These are phyloP conservation scores for Peronospora tabacina DNA, from an alignment of 352 stramenopile genomes.

Conservation along the genomic window DNA sequence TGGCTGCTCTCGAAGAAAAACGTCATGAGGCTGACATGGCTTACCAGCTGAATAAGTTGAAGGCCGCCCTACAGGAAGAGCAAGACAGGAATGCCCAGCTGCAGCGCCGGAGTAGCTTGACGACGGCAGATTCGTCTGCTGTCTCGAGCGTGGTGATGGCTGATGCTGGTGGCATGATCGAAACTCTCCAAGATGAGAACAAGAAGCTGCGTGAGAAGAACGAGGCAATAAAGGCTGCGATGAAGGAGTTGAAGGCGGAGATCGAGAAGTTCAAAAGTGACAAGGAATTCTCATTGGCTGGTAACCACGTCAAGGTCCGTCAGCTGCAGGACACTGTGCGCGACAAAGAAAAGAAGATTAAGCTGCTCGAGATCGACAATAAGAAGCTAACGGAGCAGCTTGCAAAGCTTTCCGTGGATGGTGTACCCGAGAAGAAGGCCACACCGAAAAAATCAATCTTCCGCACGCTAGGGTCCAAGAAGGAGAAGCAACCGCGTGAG, in stretches of 20 bases:
- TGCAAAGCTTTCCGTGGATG: constrained; percentile 40
- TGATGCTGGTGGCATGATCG: constrained; percentile 78
- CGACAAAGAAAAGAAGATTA: constrained; percentile 72
- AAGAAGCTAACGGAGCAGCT: constrained; percentile 65
- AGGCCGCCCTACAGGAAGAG: constrained; percentile 72
- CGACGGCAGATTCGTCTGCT: constrained; percentile 32
- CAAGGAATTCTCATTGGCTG: constrained; percentile 67
- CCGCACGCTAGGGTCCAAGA: constrained; percentile 80
- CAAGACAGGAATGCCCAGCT: constrained; percentile 67
- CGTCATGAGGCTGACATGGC: constrained; percentile 82
- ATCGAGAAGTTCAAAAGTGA: constrained; percentile 71
- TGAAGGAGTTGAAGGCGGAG: constrained; percentile 58
- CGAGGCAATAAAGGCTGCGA: constrained; percentile 54
- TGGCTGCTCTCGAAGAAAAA: constrained; percentile 65
- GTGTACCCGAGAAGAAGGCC: constrained; percentile 39
- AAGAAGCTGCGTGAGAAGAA: constrained; percentile 71
- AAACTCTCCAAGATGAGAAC: constrained; percentile 74
- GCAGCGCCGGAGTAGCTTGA: constrained; percentile 45
- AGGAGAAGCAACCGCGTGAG: constrained; percentile 52
- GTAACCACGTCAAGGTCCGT: constrained; percentile 67
- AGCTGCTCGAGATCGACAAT: constrained; percentile 61
- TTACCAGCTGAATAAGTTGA: constrained; percentile 74
- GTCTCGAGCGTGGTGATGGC: constrained; percentile 65
- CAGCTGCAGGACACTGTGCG: constrained; percentile 63
- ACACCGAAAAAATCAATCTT: constrained; percentile 72